These are phyloP conservation scores for Gomphus sp. DNA, from an alignment of 1,284 basidiomycete genomes.

Conservation along the genomic window DNA sequence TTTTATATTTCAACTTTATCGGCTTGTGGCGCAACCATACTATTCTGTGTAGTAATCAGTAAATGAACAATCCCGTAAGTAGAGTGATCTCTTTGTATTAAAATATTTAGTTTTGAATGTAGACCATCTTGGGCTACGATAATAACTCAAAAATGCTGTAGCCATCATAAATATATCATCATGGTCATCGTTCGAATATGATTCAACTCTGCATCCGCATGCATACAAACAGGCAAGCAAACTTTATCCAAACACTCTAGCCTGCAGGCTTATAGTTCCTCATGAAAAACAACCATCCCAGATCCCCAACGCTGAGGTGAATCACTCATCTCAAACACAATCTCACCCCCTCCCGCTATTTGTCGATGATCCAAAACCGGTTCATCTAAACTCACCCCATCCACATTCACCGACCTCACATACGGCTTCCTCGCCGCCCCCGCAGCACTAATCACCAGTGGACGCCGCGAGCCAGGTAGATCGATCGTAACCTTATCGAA, in stretches of 20 bases:
- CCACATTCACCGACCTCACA: constrained; percentile 46
- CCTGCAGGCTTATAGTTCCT: background rate
- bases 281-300: background rate
- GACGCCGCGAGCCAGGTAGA: constrained; percentile 34
- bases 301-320: constrained; percentile 33
- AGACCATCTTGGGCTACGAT: too few relatives aligned
- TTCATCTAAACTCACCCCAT: constrained; percentile 31
- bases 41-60: too few relatives aligned
- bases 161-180: too few relatives aligned
- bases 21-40: too few relatives aligned
- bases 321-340: constrained; percentile 61
- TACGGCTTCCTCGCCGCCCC: constrained; percentile 51
- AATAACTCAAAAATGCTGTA: too few relatives aligned
- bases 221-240: too few relatives aligned
- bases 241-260: background rate
- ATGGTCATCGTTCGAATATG: too few relatives aligned
- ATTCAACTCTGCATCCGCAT: background rate
- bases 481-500: constrained; percentile 54
- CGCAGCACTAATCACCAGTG: constrained; percentile 39
- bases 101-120: too few relatives aligned
- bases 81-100: too few relatives aligned
- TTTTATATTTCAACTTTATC: too few relatives aligned
- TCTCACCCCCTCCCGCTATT: constrained; percentile 43
- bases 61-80: too few relatives aligned
- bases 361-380: constrained; percentile 51